Percentiles rank a stretch among this genome's conserved stretches.
Conservation (phyloP, 2,329 filamentous ascomycete species). For the Ceratocystis eucalypticola region DNA sequence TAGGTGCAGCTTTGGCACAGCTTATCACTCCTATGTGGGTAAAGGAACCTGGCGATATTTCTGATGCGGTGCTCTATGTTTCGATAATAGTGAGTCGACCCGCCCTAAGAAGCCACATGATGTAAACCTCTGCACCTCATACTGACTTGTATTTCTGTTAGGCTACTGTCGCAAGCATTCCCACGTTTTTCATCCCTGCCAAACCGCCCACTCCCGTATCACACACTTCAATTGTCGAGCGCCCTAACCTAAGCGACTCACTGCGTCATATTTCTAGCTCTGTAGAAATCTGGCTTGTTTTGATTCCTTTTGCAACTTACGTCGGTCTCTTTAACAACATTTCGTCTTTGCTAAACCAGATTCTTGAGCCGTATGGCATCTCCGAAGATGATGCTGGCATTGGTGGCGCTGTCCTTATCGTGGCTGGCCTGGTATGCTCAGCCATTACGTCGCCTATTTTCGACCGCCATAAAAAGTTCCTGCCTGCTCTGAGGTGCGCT, state of each 20-base stretch:
- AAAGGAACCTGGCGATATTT: slow-evolving; percentile 47
- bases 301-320: slow-evolving; percentile 70
- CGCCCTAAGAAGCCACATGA: not conserved
- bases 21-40: slow-evolving; percentile 72
- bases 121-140: not conserved
- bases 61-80: slow-evolving; percentile 72
- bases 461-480: slow-evolving; percentile 70
- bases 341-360: slow-evolving; percentile 78
- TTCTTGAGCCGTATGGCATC: slow-evolving; percentile 76
- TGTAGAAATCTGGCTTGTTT: slow-evolving; percentile 64
- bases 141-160: slow-evolving; percentile 22
- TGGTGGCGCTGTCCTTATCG: slow-evolving; percentile 74
- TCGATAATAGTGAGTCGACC: slow-evolving; percentile 57
- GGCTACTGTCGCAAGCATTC: slow-evolving; percentile 52
- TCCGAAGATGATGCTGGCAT: slow-evolving; percentile 75
- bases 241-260: slow-evolving; percentile 39
- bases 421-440: slow-evolving; percentile 67
- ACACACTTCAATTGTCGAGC: slow-evolving; percentile 48
- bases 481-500: slow-evolving; percentile 57
- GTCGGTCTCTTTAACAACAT: slow-evolving; percentile 90
- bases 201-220: slow-evolving; percentile 64
- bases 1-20: slow-evolving; percentile 80
- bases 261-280: slow-evolving; percentile 41
- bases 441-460: slow-evolving; percentile 70
- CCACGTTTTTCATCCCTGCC: slow-evolving; percentile 68